These are phyloP conservation scores for Nemania sp. DNA, from an alignment of 2,329 filamentous ascomycete species.

Conservation along the genomic window DNA sequence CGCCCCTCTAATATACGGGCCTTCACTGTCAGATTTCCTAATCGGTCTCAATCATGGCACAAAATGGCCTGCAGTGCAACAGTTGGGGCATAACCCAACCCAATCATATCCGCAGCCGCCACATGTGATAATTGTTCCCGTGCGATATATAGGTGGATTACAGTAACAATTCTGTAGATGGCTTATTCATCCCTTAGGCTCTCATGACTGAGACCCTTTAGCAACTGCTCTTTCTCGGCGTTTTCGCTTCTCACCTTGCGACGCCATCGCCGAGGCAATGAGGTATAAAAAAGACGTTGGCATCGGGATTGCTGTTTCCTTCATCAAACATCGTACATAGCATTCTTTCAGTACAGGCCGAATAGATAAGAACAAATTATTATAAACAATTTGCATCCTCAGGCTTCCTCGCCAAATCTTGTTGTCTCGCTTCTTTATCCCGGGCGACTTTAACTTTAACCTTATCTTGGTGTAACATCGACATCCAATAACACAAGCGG, in stretches of 20 bases:
- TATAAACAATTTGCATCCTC: background rate
- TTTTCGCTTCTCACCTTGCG: background rate
- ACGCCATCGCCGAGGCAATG: background rate
- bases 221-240: background rate
- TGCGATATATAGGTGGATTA: background rate
- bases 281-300: background rate
- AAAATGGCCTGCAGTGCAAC: background rate
- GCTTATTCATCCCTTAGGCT: conserved; percentile 22
- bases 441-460: background rate
- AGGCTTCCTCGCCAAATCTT: background rate
- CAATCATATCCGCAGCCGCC: background rate
- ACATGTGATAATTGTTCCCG: background rate
- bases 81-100: background rate
- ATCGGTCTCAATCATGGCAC: background rate
- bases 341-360: background rate
- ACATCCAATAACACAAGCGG: background rate
- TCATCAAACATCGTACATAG: background rate
- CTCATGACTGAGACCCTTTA: conserved; percentile 7
- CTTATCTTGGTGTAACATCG: background rate
- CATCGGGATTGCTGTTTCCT: background rate
- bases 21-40: background rate
- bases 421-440: background rate
- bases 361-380: background rate
- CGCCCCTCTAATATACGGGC: background rate
- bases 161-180: background rate